Base-by-base conservation (phyloP, 257 asterid genomes). In the Solanum microdontum region DNA sequence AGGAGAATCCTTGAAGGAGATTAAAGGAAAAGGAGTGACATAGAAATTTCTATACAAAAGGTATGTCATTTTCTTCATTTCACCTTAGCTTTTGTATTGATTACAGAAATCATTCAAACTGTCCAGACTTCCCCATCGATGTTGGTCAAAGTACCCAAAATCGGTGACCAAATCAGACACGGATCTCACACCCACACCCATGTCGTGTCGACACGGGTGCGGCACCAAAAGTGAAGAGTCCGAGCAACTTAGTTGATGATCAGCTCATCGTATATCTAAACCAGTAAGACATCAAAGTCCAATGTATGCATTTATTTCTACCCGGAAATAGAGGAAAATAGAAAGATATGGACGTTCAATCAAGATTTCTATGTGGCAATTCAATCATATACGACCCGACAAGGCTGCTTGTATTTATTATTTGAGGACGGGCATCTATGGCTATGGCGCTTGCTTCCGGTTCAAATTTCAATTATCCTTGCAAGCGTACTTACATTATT, bases 371-470 rank as follows among this genome's bases (percentile, higher is more conserved):
- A 79, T 90, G 91, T 88, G 91, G 92, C 89, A 88, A 79, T 73
- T 90, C 45, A 40, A 90, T 84, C 90, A 90, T 26, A 88, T 87
- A 40, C 19, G 88, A 82, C 89, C 89, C 7, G 58, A 73, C 21
- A 88, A 88, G 85, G 82, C 87, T 10, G 89, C 87, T 87, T 90
- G 91, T 82, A 80, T 87, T 32, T 88, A 88, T 88, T 90, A 90
- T 66, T 83, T 88, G 87, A 85, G 88, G 84, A 87, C 87, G 11
- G 90, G 91, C 19, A 74, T 87, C 51, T 87, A 87, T 24, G 91
- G 90, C 36, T 90, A 86, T 62, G 92, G 91, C 32, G 76, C 90
- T 86, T 89, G 89, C 15, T 90, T 90, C 87, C 88, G 84, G 84
- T 90, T 84, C 84, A 55, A 55, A 55, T 55, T 55, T 6, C 64